Evolutionary conservation across 2,329 filamentous ascomycete genomes (phyloP), one percentile per base, ranked within the genome.

Genomic region (Alternaria rosae): DNA sequence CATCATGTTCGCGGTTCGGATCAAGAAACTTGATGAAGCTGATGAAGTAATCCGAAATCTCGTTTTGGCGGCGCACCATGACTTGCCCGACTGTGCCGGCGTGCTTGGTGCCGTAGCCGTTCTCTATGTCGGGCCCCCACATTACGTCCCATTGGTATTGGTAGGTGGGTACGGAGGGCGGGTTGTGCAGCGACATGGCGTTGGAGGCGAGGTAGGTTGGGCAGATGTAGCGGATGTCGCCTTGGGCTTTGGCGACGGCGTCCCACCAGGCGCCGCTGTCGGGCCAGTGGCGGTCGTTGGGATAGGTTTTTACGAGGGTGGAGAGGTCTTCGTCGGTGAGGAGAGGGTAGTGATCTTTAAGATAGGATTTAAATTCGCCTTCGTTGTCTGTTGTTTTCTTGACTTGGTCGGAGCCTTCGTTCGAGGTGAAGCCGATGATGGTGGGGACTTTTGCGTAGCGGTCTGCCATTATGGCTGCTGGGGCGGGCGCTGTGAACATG

Each of bases 291-390:
- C 67, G 64, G 51, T 77, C 75, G 53, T 77, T 77, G n/a, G 74
- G 74, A 48, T 76, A 77, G 10, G 67, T 73, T 3, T 67, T 62
- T 3, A 56, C 69, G 20, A 77, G 68, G 3, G 68, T 61, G 28
- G 66, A 59, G 26, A 85, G 82, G 43, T 83, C 84, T 59, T 85
- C 84, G 69, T 86, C 85, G 4, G 86, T 79, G 3, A 87, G 80
- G 0, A 86, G 75, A 5, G 87, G 81, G 35, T 84, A 77, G 62
- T 77, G 75, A 54, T 77, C 74, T 58, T 73, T 71, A 32, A 77
- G 65, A 62, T 77, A 77, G 45, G 65, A 63, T 54, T 73, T 76
- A 59, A 77, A 73, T 13, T 75, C 75, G 76, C 77, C 56, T 78
- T 83, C 38, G 67, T 73, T 59, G 70, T 84, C 69, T 61, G 75